Percentiles rank a stretch among this genome's conserved stretches.
Conservation (phyloP, 441 rosid genomes). For the Eutrema salsugineum region DNA sequence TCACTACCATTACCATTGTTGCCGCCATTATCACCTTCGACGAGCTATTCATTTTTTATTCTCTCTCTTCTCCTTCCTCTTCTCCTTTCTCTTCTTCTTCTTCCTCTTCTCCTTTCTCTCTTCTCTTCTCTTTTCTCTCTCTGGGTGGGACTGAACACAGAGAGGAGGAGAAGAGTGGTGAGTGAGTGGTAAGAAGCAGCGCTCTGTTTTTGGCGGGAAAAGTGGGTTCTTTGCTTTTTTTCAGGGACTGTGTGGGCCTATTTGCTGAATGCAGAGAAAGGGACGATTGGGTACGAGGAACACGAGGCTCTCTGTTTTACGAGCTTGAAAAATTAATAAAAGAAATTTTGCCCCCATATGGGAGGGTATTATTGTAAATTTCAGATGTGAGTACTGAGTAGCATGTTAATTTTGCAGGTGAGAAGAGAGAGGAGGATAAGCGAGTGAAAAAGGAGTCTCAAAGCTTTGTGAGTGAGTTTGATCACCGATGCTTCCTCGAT, state of each 20-base stretch:
- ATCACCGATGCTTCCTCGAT: not conserved
- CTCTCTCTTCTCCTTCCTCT: not conserved
- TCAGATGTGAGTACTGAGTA: not conserved
- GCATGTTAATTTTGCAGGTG: not conserved
- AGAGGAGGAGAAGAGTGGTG: not conserved
- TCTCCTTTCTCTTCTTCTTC: not conserved
- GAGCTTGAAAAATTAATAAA: not conserved
- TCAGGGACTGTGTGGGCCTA: constrained; percentile 7
- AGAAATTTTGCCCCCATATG: not conserved
- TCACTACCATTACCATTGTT: constrained; percentile 71
- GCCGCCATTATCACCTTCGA: constrained; percentile 87
- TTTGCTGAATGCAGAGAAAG: not conserved
- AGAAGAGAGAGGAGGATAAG: not conserved
- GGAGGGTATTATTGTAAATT: not conserved
- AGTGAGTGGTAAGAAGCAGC: constrained; percentile 29
- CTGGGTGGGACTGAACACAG: not conserved
- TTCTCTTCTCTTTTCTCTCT: not conserved
- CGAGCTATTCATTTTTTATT: constrained; percentile 55
- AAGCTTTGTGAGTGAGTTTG: not conserved
- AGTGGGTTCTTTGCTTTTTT: not conserved
- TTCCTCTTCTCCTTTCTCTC: not conserved
- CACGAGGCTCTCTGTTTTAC: constrained; percentile 33
- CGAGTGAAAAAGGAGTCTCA: not conserved
- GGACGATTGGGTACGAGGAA: constrained; percentile 30
- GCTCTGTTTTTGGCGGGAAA: constrained; percentile 55